phyloP scores from a whole-genome alignment of 2,329 filamentous ascomycete genomes.

The Ilyonectria robusta region DNA sequence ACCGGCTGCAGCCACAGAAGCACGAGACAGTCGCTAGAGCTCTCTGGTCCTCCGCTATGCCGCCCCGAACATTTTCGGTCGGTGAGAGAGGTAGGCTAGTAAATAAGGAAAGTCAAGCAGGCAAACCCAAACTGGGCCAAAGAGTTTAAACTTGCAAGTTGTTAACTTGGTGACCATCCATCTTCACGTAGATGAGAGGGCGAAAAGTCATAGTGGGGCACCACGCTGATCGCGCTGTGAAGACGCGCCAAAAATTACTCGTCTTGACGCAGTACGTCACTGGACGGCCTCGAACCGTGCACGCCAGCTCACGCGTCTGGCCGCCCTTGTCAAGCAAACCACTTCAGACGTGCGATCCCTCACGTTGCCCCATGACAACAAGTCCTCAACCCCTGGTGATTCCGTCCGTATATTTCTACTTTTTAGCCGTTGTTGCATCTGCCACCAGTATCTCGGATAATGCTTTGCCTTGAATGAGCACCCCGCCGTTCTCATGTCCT shows the following conservation, averaged over 20 bases:
- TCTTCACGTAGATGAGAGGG: not conserved
- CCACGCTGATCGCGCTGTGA: not conserved
- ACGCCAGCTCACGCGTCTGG: conserved; percentile 21
- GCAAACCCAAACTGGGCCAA: not conserved
- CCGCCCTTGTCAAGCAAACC: conserved; percentile 17
- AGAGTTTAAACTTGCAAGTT: not conserved
- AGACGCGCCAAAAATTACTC: not conserved
- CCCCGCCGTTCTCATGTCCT: conserved; percentile 50
- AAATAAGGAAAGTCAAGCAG: not conserved
- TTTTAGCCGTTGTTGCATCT: conserved; percentile 16
- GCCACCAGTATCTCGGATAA: conserved; percentile 25
- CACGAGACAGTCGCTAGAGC: not conserved
- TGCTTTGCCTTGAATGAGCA: conserved; percentile 38
- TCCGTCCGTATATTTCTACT: conserved; percentile 18
- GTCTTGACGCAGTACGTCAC: not conserved
- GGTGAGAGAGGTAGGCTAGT: not conserved
- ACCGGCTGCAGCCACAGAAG: not conserved
- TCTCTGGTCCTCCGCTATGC: not conserved
- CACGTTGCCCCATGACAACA: conserved; percentile 10
- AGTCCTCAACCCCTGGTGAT: conserved; percentile 21
- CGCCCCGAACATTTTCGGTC: not conserved
- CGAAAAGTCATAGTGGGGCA: not conserved
- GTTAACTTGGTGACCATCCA: not conserved
- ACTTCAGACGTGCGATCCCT: conserved; percentile 16
- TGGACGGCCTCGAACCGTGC: conserved; percentile 11